These are phyloP conservation scores for Epichloe amarillans DNA, from an alignment of 2,329 filamentous ascomycete species.

Conservation along the genomic window DNA sequence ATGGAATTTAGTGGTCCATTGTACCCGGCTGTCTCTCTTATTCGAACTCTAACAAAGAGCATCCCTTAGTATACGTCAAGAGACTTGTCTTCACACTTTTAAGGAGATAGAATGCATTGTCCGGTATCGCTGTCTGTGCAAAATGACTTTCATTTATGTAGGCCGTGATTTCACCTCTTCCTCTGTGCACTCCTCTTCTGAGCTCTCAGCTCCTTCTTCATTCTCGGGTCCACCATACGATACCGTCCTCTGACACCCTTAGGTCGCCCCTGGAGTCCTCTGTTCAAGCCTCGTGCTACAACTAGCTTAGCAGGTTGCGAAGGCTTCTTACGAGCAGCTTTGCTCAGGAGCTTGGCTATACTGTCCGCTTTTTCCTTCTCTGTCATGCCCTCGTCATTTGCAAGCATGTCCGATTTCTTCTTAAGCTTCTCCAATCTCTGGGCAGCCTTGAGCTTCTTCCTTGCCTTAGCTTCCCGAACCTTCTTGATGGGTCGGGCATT, in stretches of 20 bases:
- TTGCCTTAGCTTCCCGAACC: conserved; percentile 86
- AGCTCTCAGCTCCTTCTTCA: conserved; percentile 92
- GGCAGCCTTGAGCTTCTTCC: conserved; percentile 93
- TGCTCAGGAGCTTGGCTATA: conserved; percentile 70
- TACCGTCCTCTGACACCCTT: conserved; percentile 91
- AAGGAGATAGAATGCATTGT: neutral
- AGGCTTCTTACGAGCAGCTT: conserved; percentile 75
- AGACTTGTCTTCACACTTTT: neutral
- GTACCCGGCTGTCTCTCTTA: conserved; percentile 47
- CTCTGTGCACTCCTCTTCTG: conserved; percentile 69
- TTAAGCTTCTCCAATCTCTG: conserved; percentile 85
- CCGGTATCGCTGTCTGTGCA: conserved; percentile 2
- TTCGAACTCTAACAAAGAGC: conserved; percentile 23
- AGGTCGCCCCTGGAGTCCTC: conserved; percentile 73
- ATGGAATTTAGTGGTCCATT: conserved; percentile 62
- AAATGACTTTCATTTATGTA: neutral
- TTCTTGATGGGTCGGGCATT: conserved; percentile 99
- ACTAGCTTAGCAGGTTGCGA: conserved; percentile 75
- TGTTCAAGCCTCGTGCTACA: conserved; percentile 73
- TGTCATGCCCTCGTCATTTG: conserved; percentile 80
- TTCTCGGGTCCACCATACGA: conserved; percentile 86
- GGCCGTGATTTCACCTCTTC: conserved; percentile 11
- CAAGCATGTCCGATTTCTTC: conserved; percentile 88
- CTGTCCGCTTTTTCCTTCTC: conserved; percentile 90
- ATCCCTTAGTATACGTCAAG: neutral